phyloP scores from a whole-genome alignment of 495 filamentous ascomycete species.

The Neurospora intermedia region DNA sequence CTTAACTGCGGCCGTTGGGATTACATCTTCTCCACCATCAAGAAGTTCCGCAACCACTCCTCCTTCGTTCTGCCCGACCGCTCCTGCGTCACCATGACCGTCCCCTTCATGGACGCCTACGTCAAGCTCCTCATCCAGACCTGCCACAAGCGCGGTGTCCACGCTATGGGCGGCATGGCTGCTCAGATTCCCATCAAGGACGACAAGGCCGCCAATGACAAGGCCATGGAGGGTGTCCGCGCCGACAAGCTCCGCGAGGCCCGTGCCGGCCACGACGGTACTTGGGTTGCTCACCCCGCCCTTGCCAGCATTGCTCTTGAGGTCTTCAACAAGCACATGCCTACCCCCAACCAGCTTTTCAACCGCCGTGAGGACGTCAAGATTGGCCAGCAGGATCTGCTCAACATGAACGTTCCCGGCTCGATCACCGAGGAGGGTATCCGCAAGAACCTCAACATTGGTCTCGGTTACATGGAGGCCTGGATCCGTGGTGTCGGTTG shows the following conservation, averaged over 20 bases:
- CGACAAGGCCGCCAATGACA: constrained; percentile 78
- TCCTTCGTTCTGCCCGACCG: constrained; percentile 92
- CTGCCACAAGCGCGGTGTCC: constrained; percentile 88
- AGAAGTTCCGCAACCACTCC: constrained; percentile 94
- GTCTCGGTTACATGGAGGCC: constrained; percentile 96
- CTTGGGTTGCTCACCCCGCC: constrained; percentile 96
- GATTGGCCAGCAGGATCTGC: constrained; percentile 77
- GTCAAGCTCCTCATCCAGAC: constrained; percentile 93
- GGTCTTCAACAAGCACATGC: constrained; percentile 98
- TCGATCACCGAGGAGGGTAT: constrained; percentile 92
- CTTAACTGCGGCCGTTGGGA: constrained; percentile 99
- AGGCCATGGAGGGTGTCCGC: constrained; percentile 86
- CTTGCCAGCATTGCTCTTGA: constrained; percentile 82
- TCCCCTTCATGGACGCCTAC: constrained; percentile 98
- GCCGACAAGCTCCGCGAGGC: constrained; percentile 96
- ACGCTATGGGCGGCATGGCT: constrained; percentile 99
- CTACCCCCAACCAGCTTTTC: constrained; percentile 94
- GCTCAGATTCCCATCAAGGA: constrained; percentile 98
- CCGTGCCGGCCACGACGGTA: constrained; percentile 87
- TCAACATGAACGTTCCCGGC: constrained; percentile 98
- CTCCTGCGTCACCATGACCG: constrained; percentile 88
- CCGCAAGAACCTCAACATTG: constrained; percentile 96
- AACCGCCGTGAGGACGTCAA: constrained; percentile 80
- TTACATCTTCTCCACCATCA: constrained; percentile 99
- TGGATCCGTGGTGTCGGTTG: constrained; percentile 94